phyloP scores from a whole-genome alignment of 257 asterid genomes.

The Oldenlandia corymbosa region DNA sequence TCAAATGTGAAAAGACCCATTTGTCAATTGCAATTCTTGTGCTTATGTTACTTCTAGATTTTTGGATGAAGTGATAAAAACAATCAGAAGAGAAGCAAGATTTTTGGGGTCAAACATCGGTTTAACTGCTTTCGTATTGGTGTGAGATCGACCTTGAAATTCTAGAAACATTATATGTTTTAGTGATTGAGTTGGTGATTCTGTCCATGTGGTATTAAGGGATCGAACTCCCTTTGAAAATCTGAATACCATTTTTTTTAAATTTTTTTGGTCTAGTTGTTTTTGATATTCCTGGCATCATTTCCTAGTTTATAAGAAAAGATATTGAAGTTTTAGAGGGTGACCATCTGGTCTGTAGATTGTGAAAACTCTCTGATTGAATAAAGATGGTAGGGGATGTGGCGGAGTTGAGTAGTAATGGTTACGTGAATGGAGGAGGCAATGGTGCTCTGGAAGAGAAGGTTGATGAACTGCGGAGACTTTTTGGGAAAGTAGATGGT shows the following conservation, averaged over 20 bases:
- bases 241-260: slow-evolving; percentile 10
- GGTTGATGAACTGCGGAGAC: slow-evolving; percentile 59
- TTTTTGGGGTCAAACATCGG: neutral
- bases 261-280: neutral
- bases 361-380: slow-evolving; percentile 13
- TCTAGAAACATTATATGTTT: slow-evolving; percentile 16
- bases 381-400: slow-evolving; percentile 43
- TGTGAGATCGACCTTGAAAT: slow-evolving; percentile 14
- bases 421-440: slow-evolving; percentile 35
- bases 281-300: neutral
- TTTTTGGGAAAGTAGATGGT: slow-evolving; percentile 52
- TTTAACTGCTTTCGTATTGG: slow-evolving; percentile 18
- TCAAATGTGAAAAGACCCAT: slow-evolving; percentile 23
- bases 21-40: slow-evolving; percentile 11
- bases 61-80: slow-evolving; percentile 6
- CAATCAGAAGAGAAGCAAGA: neutral
- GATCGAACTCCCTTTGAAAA: slow-evolving; percentile 12
- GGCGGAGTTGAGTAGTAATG: slow-evolving; percentile 29
- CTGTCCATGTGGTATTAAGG: slow-evolving; percentile 12
- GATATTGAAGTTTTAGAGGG: neutral
- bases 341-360: slow-evolving; percentile 4
- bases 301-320: slow-evolving; percentile 9
- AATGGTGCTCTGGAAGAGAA: slow-evolving; percentile 56
- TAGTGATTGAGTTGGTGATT: slow-evolving; percentile 23
- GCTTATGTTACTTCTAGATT: slow-evolving; percentile 18